Evolutionary conservation across 2,329 filamentous ascomycete genomes (phyloP), one percentile per base, ranked within the genome.

Genomic region (Neospermospora avenae): DNA sequence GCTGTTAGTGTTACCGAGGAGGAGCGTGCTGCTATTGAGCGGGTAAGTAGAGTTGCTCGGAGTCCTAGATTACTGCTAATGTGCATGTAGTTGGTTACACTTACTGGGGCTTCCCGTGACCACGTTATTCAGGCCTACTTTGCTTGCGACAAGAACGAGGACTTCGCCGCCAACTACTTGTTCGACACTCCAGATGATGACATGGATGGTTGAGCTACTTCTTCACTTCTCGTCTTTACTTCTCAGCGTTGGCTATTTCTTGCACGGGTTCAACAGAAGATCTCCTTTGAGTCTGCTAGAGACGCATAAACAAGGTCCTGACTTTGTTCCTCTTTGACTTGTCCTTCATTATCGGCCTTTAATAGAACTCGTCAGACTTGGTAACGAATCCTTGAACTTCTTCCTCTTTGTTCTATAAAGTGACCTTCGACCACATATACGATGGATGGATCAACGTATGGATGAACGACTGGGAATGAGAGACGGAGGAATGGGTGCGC

Each of bases 91-190:
- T 81, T 99, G 72, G 96, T 91, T 31, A 31, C 28, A 78, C 89
- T 90, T 65, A 86, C 99, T 46, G 95, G 95, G 37, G 99, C 99
- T 74, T 87, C 93, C 70, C 87, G 93, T 62, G 92, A 98, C 69
- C 85, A 92, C 69, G 95, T 95, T 55, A 96, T 98, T 68, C 93
- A 99, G 78, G 95, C 95, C 25, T 99, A 98, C 78, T 99, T 99
- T 74, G 95, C 95, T 35, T 99, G 95, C 76, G 95, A 99, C 77
- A 99, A 98, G 84, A 98, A 99, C 75, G 95, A 99, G 78, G 95
- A 99, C 77, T 82, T 99, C 55, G 95, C 95, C 0, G 95, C 95
- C 65, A 99, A 99, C 78, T 98, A 97, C 77, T 81, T 99, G 62
- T 99, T 99, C 73, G 95, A 99, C 70, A 92, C 98, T 77, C 93